phyloP scores from a whole-genome alignment of 2,329 filamentous ascomycete species.

The Alternaria angustiovoidea region DNA sequence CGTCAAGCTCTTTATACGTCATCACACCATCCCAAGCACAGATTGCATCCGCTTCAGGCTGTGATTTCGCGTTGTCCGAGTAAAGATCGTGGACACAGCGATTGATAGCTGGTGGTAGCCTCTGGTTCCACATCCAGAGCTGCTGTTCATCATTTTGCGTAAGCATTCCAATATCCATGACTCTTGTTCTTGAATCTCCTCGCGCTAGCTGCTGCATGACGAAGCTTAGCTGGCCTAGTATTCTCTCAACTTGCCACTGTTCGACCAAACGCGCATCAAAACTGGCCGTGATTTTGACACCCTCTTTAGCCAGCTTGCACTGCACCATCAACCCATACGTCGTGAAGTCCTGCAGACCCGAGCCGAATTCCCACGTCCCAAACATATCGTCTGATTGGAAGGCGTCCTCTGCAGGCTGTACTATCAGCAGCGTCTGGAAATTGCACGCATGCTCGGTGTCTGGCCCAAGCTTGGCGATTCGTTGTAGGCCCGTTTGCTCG shows the following conservation, averaged over 20 bases:
- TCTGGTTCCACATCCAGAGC: background rate
- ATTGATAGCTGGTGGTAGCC: background rate
- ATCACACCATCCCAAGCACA: slow-evolving; percentile 22
- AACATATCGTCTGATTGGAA: background rate
- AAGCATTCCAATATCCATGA: background rate
- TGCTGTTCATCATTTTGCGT: background rate
- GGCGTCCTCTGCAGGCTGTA: slow-evolving; percentile 49
- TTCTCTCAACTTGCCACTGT: too few species aligned
- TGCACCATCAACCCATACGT: too few species aligned
- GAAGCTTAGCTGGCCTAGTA: background rate
- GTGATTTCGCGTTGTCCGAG: slow-evolving; percentile 11
- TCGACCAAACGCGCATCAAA: too few species aligned
- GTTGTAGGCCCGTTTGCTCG: slow-evolving; percentile 45
- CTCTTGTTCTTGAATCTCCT: background rate
- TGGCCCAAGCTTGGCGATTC: slow-evolving; percentile 22
- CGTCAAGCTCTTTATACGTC: slow-evolving; percentile 27
- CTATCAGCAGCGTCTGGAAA: slow-evolving; percentile 61
- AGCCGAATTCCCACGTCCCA: too few species aligned
- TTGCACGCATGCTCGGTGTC: slow-evolving; percentile 38
- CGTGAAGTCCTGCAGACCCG: too few species aligned
- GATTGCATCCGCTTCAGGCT: slow-evolving; percentile 27
- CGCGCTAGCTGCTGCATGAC: background rate
- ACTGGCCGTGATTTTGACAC: too few species aligned
- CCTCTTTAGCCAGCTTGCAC: too few species aligned
- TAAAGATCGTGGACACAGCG: slow-evolving; percentile 24